A percentile compares a stretch with the other conserved stretches of the same genome.
Evolutionary conservation across 352 stramenopile genomes (phyloP).

Genomic region (Phytophthora citrophthora): DNA sequence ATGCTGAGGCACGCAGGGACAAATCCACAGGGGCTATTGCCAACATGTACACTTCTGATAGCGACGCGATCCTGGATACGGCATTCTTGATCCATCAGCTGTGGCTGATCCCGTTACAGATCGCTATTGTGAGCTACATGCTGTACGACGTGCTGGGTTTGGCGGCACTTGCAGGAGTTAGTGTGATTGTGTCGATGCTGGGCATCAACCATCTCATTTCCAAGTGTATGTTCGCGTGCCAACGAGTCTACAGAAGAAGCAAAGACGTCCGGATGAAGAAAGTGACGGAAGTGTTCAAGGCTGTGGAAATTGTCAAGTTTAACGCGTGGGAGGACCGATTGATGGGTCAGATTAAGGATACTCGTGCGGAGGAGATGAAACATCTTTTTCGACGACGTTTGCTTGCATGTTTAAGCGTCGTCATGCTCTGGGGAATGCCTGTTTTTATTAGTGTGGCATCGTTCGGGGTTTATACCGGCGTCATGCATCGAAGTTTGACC

Average conservation of each 20-base stretch:
- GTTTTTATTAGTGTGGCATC: conserved; percentile 55
- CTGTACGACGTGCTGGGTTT: conserved; percentile 50
- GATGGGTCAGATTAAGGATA: conserved; percentile 54
- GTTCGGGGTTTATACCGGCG: conserved; percentile 49
- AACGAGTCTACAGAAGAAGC: conserved; percentile 36
- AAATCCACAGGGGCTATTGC: conserved; percentile 65
- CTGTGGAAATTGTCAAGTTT: conserved; percentile 94
- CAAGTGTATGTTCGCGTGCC: conserved; percentile 35
- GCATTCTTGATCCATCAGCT: conserved; percentile 63
- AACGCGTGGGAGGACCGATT: conserved; percentile 92
- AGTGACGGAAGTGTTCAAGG: conserved; percentile 65
- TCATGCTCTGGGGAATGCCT: conserved; percentile 53
- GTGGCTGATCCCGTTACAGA: conserved; percentile 67
- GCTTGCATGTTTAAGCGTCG: conserved; percentile 38
- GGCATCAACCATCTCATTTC: conserved; percentile 46
- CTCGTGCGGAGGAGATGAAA: conserved; percentile 40
- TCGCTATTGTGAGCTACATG: conserved; percentile 51
- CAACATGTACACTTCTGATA: conserved; percentile 72
- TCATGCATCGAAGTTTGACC: conserved; percentile 89
- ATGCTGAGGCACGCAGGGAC: conserved; percentile 37
- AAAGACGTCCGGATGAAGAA: conserved; percentile 66
- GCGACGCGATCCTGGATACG: conserved; percentile 44
- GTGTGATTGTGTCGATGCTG: conserved; percentile 46
- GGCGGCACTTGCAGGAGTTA: conserved; percentile 45
- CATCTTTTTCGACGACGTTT: conserved; percentile 38